Evolutionary conservation across 345 rosid species (phyloP), one percentile per base, ranked within the genome.

Genomic region (Citrus maxima): DNA sequence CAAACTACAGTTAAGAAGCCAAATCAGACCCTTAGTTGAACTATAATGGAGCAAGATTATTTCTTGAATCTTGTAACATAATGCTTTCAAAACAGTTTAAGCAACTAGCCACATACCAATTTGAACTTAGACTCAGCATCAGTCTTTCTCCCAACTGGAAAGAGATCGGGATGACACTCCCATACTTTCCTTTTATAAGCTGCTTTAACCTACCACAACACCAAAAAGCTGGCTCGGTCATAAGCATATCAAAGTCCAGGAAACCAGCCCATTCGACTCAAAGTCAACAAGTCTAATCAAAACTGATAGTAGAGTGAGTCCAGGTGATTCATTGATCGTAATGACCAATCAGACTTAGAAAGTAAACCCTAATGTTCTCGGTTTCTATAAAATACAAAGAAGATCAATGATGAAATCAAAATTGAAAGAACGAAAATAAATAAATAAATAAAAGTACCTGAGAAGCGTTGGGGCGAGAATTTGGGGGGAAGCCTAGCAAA

Each of bases 141-240:
- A 14, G 68, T 81, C 85, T 92, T 95, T 70, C 90, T 91, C 49
- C 88, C 89, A 76, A 77, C 69, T 0, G 99, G 96, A 80, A 95
- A 92, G 51, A 86, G 89, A 82, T 95, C 99, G 77, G 98, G 99
- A 80, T 93, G 98, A 22, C 89, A 91, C 58, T 93, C 93, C 94
- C 95, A 92, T 75, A 91, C 97, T 86, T 89, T 93, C 85, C 85
- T 92, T 85, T 79, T 88, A 80, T 89, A 93, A 72, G 99, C 97
- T 73, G 86, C 98, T 85, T 91, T 92, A 68, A 95, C 89, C 98
- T 95, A 78, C 38, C 62, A 60, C 42, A 30, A 56, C 30, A 19
- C 42, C 24, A 24, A 7, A 71, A 4, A 30, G 40, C 61, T 4
- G 25, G 18, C 37, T 30, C 40, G 3, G 27, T 54, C 62, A 32